These are phyloP conservation scores for Monilinia aucupariae DNA, from an alignment of 2,329 filamentous ascomycete species.

Conservation along the genomic window DNA sequence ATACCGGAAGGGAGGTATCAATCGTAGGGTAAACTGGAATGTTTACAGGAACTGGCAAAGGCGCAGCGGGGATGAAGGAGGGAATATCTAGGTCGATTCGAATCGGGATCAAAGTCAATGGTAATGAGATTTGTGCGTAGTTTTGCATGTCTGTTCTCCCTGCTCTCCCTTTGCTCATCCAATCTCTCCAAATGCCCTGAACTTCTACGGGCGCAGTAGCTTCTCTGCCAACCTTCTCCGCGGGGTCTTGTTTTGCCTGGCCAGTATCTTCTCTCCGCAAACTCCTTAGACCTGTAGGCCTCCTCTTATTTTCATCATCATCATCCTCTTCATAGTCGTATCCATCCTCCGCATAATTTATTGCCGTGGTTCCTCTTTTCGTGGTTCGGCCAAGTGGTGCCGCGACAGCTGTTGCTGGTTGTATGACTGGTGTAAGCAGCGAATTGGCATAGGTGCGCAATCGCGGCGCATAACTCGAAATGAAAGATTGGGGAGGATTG, in stretches of 20 bases:
- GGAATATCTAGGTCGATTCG: conserved; percentile 92
- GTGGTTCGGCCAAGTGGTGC: conserved; percentile 76
- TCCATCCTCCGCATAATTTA: conserved; percentile 97
- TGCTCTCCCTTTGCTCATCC: conserved; percentile 72
- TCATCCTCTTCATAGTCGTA: conserved; percentile 81
- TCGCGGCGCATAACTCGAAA: conserved; percentile 86
- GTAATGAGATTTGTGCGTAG: conserved; percentile 65
- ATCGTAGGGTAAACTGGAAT: conserved; percentile 48
- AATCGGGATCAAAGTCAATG: conserved; percentile 88
- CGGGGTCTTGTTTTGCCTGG: conserved; percentile 56
- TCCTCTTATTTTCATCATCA: conserved; percentile 62
- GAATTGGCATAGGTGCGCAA: conserved; percentile 88
- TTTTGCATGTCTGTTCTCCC: conserved; percentile 55
- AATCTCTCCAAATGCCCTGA: conserved; percentile 89
- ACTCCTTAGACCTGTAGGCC: conserved; percentile 76
- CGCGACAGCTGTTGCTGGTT: conserved; percentile 58
- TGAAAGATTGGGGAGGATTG: conserved; percentile 71
- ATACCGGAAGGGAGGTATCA: conserved; percentile 71
- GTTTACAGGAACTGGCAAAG: conserved; percentile 59
- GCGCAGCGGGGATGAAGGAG: conserved; percentile 61
- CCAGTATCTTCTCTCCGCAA: conserved; percentile 69
- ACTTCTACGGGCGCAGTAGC: conserved; percentile 71
- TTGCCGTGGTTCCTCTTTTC: conserved; percentile 90
- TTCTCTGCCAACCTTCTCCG: conserved; percentile 80
- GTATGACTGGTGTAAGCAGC: conserved; percentile 77